Percentiles rank a stretch among this genome's conserved stretches.
phyloP scores from a whole-genome alignment of 2,329 filamentous ascomycete genomes.

The Laburnicola sp. region DNA sequence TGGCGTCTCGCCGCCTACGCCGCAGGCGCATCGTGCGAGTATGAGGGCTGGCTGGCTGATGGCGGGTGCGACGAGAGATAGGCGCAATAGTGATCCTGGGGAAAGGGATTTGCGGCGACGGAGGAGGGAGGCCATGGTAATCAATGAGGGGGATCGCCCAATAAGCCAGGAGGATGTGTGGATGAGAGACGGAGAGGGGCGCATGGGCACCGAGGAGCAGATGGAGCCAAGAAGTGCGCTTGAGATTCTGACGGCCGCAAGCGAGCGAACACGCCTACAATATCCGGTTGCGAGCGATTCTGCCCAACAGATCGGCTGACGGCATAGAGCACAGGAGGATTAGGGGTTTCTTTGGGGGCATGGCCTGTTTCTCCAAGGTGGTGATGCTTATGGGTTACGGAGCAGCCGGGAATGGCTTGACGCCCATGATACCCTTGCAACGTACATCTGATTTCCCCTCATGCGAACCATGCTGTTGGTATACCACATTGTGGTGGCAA shows the following conservation, averaged over 20 bases:
- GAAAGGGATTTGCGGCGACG: slow-evolving; percentile 75
- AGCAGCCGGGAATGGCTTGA: no score
- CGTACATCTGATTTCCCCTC: not conserved
- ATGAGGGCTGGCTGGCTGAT: slow-evolving; percentile 8
- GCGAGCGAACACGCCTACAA: not conserved
- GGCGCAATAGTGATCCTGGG: slow-evolving; percentile 48
- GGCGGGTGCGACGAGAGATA: slow-evolving; percentile 48
- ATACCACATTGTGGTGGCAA: no score
- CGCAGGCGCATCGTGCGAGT: slow-evolving; percentile 3
- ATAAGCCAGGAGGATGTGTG: slow-evolving; percentile 78
- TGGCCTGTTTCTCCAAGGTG: not conserved
- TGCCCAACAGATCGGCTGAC: no score
- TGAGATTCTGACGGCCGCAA: not conserved
- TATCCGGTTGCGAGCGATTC: no score
- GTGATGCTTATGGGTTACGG: no score
- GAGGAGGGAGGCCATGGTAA: slow-evolving; percentile 84
- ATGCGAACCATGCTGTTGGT: no score
- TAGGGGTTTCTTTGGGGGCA: not conserved
- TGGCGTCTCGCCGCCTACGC: slow-evolving; percentile 8
- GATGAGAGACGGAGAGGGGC: slow-evolving; percentile 50
- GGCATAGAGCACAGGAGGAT: not conserved
- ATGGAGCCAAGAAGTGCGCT: not conserved
- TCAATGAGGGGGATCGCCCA: slow-evolving; percentile 81
- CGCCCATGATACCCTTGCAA: slow-evolving; percentile 3
- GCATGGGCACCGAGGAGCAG: slow-evolving; percentile 17